Evolutionary conservation across 345 rosid genomes (phyloP), one percentile per base, ranked within the genome.

Genomic region (Sonneratia alba): DNA sequence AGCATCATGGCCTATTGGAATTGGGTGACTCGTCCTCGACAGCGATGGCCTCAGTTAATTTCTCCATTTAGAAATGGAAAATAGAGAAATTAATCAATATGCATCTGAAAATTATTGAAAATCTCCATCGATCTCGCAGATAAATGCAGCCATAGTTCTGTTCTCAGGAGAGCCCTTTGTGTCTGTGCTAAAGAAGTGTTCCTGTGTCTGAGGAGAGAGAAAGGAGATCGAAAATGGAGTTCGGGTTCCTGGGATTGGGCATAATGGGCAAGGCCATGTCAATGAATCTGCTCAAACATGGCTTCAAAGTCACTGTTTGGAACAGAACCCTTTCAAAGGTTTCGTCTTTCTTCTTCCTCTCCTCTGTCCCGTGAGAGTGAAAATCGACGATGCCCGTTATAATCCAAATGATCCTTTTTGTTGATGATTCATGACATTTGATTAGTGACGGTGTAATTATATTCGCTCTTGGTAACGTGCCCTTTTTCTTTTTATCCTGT

Each of bases 261-360:
- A 94, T 94, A 68, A 94, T 94, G 98, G 98, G 98, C 49, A 91
- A 88, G 77, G 98, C 93, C 84, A 94, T 94, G 96, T 75, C 97
- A 37, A 75, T 87, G 85, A 94, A 91, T 83, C 80, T 94, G 83
- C 80, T 91, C 65, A 85, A 80, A 16, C 79, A 85, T 77, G 96
- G 97, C 49, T 91, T 91, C 84, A 94, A 88, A 63, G 97, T 94
- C 36, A 90, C 95, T 66, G 97, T 94, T 19, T 94, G 98, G 97
- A 94, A 94, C 87, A 83, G 97, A 59, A 94, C 96, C 36, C 89
- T 88, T 59, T 85, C 98, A 32, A 91, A 91, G 97, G 98, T 94
- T 71, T 36, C n/a, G 4, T n/a, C 24, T 68, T 38, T 62, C 65
- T n/a, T 32, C 70, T 2, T 32, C 47, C 48, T 63, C n/a, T 68